A percentile compares a stretch with the other conserved stretches of the same genome.
These are phyloP conservation scores for Umbilicaria muhlenbergii DNA, from an alignment of 495 filamentous ascomycete species.

Conservation along the genomic window DNA sequence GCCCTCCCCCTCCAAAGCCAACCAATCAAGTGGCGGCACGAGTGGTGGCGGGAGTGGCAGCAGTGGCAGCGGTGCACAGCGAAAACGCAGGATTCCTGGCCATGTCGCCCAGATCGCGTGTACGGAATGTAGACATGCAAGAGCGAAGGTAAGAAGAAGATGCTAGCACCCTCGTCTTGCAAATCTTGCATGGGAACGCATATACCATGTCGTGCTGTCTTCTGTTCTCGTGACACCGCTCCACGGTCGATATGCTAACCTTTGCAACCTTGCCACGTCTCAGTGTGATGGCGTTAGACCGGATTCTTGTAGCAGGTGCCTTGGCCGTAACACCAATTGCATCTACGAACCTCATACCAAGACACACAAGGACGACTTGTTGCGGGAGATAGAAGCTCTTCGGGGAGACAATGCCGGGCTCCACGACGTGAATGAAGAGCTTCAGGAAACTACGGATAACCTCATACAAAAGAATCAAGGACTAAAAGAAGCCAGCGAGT, in stretches of 20 bases:
- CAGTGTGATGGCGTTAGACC: constrained; percentile 12
- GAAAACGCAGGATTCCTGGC: constrained; percentile 8
- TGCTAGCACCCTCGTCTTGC: not conserved
- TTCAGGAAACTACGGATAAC: not conserved
- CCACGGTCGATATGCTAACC: not conserved
- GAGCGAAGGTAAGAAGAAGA: constrained; percentile 9
- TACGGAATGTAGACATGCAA: constrained; percentile 9
- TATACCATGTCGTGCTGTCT: not conserved
- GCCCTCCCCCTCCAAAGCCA: no score
- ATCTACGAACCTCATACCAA: constrained; percentile 13
- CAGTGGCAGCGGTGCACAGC: not conserved
- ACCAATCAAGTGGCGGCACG: not conserved
- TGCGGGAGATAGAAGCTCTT: constrained; percentile 9
- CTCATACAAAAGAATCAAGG: constrained; percentile 1
- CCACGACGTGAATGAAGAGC: constrained; percentile 5
- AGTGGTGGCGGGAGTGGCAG: constrained; percentile 2
- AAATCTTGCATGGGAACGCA: not conserved
- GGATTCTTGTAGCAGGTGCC: constrained; percentile 7
- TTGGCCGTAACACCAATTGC: constrained; percentile 7
- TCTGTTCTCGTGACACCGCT: not conserved
- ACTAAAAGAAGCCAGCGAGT: constrained; percentile 12
- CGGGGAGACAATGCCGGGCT: constrained; percentile 7
- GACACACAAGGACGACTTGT: constrained; percentile 11
- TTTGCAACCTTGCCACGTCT: not conserved
- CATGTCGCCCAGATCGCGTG: constrained; percentile 12